Evolutionary conservation across 2,329 filamentous ascomycete genomes (phyloP).

Genomic region (Colletotrichum ledebouriae): DNA sequence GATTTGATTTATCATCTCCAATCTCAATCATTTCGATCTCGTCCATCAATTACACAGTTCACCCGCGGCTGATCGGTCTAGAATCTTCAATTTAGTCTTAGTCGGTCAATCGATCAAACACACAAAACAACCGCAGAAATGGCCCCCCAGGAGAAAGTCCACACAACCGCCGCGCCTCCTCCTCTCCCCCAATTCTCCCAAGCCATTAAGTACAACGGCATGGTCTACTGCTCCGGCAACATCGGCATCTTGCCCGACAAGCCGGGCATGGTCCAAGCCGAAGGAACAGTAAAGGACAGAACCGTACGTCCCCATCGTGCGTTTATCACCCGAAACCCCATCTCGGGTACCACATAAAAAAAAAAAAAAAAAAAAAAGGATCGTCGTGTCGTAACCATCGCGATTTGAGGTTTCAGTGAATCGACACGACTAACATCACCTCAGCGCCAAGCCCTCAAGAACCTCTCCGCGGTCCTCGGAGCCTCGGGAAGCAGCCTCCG

Average conservation of each 20-base stretch:
- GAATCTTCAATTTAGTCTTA: fast-evolving
- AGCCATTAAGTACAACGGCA: constrained; percentile 72
- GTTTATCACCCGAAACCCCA: background rate
- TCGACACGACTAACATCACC: constrained; percentile 17
- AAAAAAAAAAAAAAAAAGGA: no score
- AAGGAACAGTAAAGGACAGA: constrained; percentile 66
- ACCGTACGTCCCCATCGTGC: constrained; percentile 54
- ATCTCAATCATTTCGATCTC: background rate
- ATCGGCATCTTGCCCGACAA: constrained; percentile 66
- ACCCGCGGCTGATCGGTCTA: no score
- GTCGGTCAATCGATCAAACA: no score
- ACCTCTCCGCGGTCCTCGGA: constrained; percentile 70
- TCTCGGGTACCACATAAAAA: no score
- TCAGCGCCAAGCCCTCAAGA: constrained; percentile 68
- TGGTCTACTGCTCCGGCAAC: constrained; percentile 79
- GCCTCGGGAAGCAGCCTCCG: constrained; percentile 70
- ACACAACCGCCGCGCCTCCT: constrained; percentile 46
- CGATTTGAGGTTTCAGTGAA: background rate
- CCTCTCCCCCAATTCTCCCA: constrained; percentile 71
- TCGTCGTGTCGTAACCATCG: background rate
- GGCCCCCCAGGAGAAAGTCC: constrained; percentile 41
- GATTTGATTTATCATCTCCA: constrained; percentile 22
- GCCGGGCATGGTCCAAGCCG: constrained; percentile 59
- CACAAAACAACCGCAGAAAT: constrained; percentile 9
- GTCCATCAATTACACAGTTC: no score